phyloP scores from a whole-genome alignment of 1,284 basidiomycete genomes.

The Fereydounia khargensis region DNA sequence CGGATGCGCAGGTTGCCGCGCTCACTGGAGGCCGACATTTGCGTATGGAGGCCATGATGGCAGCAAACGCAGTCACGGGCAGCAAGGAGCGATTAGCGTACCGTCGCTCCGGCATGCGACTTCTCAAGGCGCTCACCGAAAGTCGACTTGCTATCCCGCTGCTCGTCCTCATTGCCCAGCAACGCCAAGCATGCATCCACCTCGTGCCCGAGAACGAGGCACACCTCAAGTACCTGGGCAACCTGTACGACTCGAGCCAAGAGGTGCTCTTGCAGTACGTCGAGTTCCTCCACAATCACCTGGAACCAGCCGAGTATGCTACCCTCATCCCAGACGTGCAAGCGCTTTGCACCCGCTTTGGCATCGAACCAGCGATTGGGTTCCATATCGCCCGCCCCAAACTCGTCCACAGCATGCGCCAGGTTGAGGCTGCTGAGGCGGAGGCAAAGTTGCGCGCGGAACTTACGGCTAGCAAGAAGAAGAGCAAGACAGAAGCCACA shows the following conservation, averaged over 20 bases:
- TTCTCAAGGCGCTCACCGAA: conserved; percentile 30
- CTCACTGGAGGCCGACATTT: conserved; percentile 86
- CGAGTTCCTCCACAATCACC: conserved; percentile 48
- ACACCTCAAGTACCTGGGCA: conserved; percentile 52
- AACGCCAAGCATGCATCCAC: conserved; percentile 51
- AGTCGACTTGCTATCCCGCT: conserved; percentile 46
- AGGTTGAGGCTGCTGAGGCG: conserved; percentile 28
- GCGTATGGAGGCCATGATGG: conserved; percentile 71
- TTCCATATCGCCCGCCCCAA: conserved; percentile 51
- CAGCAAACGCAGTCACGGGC: conserved; percentile 47
- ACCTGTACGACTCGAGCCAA: conserved; percentile 51
- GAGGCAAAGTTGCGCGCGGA: conserved; percentile 31
- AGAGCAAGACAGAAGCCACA: conserved; percentile 2
- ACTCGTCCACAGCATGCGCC: conserved; percentile 35
- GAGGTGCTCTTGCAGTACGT: conserved; percentile 53
- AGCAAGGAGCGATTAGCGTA: conserved; percentile 36
- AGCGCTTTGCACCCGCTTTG: conserved; percentile 41
- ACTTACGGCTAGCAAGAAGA: conserved; percentile 31
- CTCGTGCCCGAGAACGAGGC: conserved; percentile 46
- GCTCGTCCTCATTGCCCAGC: conserved; percentile 52
- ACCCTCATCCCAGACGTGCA: conserved; percentile 34
- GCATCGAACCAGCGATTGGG: conserved; percentile 47
- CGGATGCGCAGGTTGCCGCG: conserved; percentile 80
- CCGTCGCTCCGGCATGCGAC: conserved; percentile 34
- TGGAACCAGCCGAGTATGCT: conserved; percentile 39